Evolutionary conservation across 768 basidiomycete species (phyloP).

Genomic region (Strobilomyces dryophilus): DNA sequence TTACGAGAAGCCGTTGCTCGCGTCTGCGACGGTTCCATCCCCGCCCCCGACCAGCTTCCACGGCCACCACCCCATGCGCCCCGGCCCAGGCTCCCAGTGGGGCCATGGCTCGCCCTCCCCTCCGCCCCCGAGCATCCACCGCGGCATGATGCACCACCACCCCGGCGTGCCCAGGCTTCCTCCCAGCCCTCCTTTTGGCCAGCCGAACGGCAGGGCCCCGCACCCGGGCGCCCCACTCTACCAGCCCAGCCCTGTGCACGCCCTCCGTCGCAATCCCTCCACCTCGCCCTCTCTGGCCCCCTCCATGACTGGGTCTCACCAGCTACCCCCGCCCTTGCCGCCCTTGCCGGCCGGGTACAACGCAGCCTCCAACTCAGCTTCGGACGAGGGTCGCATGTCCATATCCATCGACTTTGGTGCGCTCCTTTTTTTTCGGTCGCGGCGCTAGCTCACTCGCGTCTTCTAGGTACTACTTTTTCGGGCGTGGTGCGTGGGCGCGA

Average conservation of each 20-base stretch:
- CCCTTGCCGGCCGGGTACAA: neutral
- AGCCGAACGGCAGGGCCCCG: neutral
- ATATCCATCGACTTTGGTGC: conserved; percentile 80
- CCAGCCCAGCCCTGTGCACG: conserved; percentile 29
- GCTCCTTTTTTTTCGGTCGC: conserved; percentile 18
- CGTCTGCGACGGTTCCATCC: conserved; percentile 36
- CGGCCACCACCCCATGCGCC: conserved; percentile 20
- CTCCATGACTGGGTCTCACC: neutral
- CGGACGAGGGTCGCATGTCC: conserved; percentile 75
- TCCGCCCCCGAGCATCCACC: conserved; percentile 12
- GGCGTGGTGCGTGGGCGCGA: conserved; percentile 60
- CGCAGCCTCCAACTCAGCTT: conserved; percentile 9
- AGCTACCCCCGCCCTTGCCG: neutral
- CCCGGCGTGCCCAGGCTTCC: neutral
- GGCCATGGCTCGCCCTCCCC: conserved; percentile 35
- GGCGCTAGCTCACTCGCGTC: neutral
- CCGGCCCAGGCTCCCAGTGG: conserved; percentile 19
- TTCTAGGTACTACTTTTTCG: conserved; percentile 78
- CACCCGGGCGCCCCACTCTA: conserved; percentile 13
- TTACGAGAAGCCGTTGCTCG: conserved; percentile 42
- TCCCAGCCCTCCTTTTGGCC: neutral
- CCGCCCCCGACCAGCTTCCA: conserved; percentile 42
- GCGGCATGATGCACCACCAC: neutral
- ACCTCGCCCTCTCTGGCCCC: conserved; percentile 22
- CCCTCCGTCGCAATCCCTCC: conserved; percentile 14